These are phyloP conservation scores for Aspergillus tanneri DNA, from an alignment of 2,329 filamentous ascomycete genomes.

Conservation along the genomic window DNA sequence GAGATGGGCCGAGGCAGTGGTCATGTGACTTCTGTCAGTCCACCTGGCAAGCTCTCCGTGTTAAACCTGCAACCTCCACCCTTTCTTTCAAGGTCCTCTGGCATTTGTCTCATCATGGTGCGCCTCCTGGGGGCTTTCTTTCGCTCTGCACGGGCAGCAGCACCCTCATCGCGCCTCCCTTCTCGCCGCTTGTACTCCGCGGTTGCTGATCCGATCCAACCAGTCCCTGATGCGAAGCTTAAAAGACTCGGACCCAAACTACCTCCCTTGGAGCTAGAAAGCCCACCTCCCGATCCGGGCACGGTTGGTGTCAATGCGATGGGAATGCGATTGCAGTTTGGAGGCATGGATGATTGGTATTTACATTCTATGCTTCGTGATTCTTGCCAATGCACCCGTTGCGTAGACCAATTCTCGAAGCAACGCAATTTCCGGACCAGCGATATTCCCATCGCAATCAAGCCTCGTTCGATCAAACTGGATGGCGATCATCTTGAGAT, in stretches of 20 bases:
- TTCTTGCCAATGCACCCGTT: conserved; percentile 53
- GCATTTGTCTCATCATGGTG: conserved; percentile 8
- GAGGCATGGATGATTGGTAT: too few relatives aligned
- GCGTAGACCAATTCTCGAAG: conserved; percentile 59
- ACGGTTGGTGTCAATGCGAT: background rate
- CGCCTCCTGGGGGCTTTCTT: conserved; percentile 12
- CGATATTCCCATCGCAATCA: conserved; percentile 59
- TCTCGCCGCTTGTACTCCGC: conserved; percentile 11
- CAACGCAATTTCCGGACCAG: conserved; percentile 64
- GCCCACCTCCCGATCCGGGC: background rate
- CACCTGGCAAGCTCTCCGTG: background rate
- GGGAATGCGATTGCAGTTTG: too few relatives aligned
- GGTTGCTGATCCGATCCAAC: background rate
- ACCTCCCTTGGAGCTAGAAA: background rate
- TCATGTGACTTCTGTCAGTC: too few relatives aligned
- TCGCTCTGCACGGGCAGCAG: conserved; percentile 9
- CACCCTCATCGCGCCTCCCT: conserved; percentile 4
- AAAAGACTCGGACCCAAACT: background rate
- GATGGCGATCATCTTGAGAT: conserved; percentile 52
- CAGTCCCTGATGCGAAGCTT: background rate
- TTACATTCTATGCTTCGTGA: conserved; percentile 50
- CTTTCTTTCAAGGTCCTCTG: background rate
- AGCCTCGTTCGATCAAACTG: conserved; percentile 36
- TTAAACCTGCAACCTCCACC: background rate
- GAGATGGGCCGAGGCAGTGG: too few relatives aligned